Percentiles rank a stretch among this genome's conserved stretches.
These are phyloP conservation scores for Straminergon stramineum DNA, from an alignment of 225 moss, liverwort and hornwort species.

Conservation along the genomic window DNA sequence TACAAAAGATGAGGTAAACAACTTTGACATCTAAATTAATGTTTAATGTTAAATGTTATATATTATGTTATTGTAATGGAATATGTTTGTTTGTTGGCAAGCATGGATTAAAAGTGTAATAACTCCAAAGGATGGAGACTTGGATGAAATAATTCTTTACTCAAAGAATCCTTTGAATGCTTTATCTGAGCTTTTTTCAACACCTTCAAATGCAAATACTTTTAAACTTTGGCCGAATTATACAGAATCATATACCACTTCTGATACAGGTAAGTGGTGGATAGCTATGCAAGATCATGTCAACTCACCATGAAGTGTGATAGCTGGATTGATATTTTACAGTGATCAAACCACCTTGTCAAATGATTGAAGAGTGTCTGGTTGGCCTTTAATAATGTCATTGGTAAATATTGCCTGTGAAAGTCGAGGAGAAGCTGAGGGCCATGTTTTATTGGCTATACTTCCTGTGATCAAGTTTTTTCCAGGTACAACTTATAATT, in stretches of 20 bases:
- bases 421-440: too few relatives aligned
- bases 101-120: not conserved
- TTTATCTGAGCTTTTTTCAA: not conserved
- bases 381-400: too few relatives aligned
- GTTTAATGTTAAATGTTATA: not conserved
- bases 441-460: too few relatives aligned
- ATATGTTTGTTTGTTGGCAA: not conserved
- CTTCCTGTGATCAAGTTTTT: too few relatives aligned
- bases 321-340: too few relatives aligned
- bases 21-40: not conserved
- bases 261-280: not conserved
- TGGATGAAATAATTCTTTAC: not conserved
- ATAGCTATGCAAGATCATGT: not conserved
- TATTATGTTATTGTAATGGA: not conserved
- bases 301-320: too few relatives aligned
- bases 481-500: too few relatives aligned
- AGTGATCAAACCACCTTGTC: too few relatives aligned
- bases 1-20: not conserved
- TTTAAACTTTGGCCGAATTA: not conserved
- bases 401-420: too few relatives aligned
- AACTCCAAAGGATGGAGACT: not conserved
- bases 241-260: not conserved
- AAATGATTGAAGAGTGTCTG: too few relatives aligned
- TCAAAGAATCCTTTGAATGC: not conserved
- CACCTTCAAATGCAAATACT: not conserved